Percentiles rank a stretch among this genome's conserved stretches.
Conservation (phyloP, 2,329 filamentous ascomycete species). For the Phoma herbarum region DNA sequence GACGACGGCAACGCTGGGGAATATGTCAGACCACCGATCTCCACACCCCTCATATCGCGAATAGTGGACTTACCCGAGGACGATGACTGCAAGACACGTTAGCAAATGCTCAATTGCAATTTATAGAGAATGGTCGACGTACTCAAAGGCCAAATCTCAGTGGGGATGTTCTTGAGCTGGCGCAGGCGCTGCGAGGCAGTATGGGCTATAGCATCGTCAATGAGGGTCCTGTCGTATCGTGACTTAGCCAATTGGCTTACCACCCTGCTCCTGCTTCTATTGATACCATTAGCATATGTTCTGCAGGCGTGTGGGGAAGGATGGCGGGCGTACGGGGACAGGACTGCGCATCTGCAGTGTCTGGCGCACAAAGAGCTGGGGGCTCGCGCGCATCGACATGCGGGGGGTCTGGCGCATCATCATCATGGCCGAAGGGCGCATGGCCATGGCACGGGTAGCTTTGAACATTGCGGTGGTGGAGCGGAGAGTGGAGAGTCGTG, state of each 20-base stretch:
- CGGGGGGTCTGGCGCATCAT: slow-evolving; percentile 50
- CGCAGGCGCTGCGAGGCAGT: slow-evolving; percentile 96
- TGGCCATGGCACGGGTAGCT: slow-evolving; percentile 51
- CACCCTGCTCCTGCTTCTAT: slow-evolving; percentile 71
- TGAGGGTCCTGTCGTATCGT: slow-evolving; percentile 20
- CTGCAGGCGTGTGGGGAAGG: slow-evolving; percentile 11
- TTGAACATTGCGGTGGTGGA: slow-evolving; percentile 44
- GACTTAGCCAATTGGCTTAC: slow-evolving; percentile 56
- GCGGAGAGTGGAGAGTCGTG: slow-evolving; percentile 35
- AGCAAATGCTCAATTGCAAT: slow-evolving; percentile 22
- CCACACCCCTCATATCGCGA: slow-evolving; percentile 22
- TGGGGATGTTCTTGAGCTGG: slow-evolving; percentile 86
- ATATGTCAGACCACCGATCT: slow-evolving; percentile 36
- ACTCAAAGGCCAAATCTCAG: slow-evolving; percentile 95
- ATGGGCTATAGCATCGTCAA: slow-evolving; percentile 71
- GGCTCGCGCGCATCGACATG: slow-evolving; percentile 51
- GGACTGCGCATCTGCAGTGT: slow-evolving; percentile 65
- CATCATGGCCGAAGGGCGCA: slow-evolving; percentile 54
- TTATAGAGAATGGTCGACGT: slow-evolving; percentile 53
- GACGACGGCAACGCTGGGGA: slow-evolving; percentile 69
- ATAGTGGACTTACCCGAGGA: slow-evolving; percentile 74
- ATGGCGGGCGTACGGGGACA: slow-evolving; percentile 70
- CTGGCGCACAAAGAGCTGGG: slow-evolving; percentile 49
- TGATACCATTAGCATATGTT: slow-evolving; percentile 51
- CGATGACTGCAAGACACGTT: slow-evolving; percentile 68